Percentiles rank a stretch among this genome's conserved stretches.
Conservation (phyloP, 495 filamentous ascomycete species). For the Collariella sp. region DNA sequence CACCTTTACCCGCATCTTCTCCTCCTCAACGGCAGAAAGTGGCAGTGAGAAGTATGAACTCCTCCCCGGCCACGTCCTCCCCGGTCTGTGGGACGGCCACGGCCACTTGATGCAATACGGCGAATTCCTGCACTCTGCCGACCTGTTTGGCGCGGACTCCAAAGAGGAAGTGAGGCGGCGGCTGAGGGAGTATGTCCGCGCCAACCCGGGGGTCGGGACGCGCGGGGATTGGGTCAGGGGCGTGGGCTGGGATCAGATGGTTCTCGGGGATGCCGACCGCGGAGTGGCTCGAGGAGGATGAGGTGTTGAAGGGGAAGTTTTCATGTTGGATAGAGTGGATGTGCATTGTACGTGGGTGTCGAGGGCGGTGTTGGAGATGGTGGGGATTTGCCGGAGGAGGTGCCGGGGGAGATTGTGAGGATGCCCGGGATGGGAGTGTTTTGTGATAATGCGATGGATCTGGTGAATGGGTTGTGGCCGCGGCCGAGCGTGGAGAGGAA, state of each 20-base stretch:
- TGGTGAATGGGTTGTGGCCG: slow-evolving; percentile 46
- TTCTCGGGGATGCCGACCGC: slow-evolving; percentile 55
- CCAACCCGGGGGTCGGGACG: slow-evolving; percentile 34
- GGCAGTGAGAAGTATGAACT: background rate
- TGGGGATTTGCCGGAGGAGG: slow-evolving; percentile 42
- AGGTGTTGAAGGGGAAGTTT: slow-evolving; percentile 43
- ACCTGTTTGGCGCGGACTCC: slow-evolving; percentile 47
- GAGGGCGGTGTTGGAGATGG: slow-evolving; percentile 45
- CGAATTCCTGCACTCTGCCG: slow-evolving; percentile 53
- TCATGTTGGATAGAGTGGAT: slow-evolving; percentile 60
- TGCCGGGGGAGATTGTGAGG: slow-evolving; percentile 52
- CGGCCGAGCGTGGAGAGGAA: slow-evolving; percentile 42
- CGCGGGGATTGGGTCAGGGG: slow-evolving; percentile 50
- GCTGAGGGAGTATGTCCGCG: slow-evolving; percentile 38
- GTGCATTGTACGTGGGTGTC: slow-evolving; percentile 60
- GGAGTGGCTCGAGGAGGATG: slow-evolving; percentile 45
- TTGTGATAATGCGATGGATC: slow-evolving; percentile 61
- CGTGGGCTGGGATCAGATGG: slow-evolving; percentile 57
- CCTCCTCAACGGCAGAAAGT: background rate
- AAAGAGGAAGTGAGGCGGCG: slow-evolving; percentile 41
- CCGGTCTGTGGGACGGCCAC: slow-evolving; percentile 58
- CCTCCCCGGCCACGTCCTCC: slow-evolving; percentile 40
- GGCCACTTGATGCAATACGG: slow-evolving; percentile 56
- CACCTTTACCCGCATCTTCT: slow-evolving; percentile 27
- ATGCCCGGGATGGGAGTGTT: slow-evolving; percentile 55